Evolutionary conservation across 2,329 filamentous ascomycete species (phyloP).

Genomic region (Claviceps citrina): DNA sequence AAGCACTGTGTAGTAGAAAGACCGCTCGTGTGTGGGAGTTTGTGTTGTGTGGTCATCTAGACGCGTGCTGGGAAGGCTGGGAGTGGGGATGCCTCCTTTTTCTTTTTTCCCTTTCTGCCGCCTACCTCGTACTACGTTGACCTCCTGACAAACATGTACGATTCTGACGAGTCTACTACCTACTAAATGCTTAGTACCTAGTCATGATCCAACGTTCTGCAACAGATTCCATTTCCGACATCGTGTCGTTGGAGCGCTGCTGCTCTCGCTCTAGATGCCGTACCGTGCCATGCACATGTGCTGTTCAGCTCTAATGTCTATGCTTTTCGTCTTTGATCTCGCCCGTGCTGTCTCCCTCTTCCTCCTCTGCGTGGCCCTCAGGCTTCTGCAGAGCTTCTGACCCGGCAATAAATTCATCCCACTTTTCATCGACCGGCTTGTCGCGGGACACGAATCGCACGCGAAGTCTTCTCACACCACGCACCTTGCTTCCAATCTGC

Average conservation of each 20-base stretch:
- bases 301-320: conserved; percentile 11
- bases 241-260: neutral
- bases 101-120: too few species aligned
- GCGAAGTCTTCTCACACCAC: conserved; percentile 69
- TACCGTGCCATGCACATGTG: neutral
- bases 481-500: conserved; percentile 58
- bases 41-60: too few species aligned
- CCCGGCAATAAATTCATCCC: conserved; percentile 65
- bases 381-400: conserved; percentile 36
- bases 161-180: too few species aligned
- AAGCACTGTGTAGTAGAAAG: too few species aligned
- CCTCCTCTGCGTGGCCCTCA: conserved; percentile 44
- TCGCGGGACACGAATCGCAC: conserved; percentile 69
- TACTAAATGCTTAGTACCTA: too few species aligned
- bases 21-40: too few species aligned
- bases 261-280: neutral
- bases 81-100: too few species aligned
- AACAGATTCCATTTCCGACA: neutral
- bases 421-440: conserved; percentile 37
- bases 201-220: neutral
- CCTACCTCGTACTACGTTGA: too few species aligned
- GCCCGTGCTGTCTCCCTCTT: conserved; percentile 20
- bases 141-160: too few species aligned
- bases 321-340: conserved; percentile 18
- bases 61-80: too few species aligned